Base-by-base conservation (phyloP, 2,329 filamentous ascomycete species). In the Lecanicillium sp. region DNA sequence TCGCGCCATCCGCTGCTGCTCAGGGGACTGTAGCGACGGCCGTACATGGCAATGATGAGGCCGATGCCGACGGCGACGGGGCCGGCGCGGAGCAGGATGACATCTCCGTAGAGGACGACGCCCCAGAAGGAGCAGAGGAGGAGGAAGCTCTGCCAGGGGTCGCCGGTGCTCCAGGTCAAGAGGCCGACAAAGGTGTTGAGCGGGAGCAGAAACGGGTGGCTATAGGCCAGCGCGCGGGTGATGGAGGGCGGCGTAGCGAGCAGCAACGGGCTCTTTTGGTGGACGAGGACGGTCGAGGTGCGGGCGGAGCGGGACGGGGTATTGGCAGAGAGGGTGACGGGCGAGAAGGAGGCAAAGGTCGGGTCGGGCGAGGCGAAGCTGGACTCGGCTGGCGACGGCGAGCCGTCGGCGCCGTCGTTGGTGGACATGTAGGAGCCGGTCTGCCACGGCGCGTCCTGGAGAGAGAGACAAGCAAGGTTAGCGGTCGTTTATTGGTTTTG, bases 71-170 rank as follows among this genome's bases (percentile, higher is more conserved):
- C 71, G 10, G 95, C 72, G 36, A 97, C 71, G 3, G 92, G 92
- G 0, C 89, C 92, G 1, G 84, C 83, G 61, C 80, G 83, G 49
- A 84, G 76, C 48, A 95, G 70, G n/a, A 94, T 69, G 15, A 77
- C 68, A 65, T 94, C 88, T 34, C 88, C 89, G 58, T 97, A 97
- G 15, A 96, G 71, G 12, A 87, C 82, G 10, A 81, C 64, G 4
- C 80, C 84, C 92, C 92, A 98, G 57, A 95, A 98, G 22, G 67
- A 72, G 14, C 81, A 81, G 3, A 98, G 73, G 22, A 98, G 61
- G 44, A 98, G 69, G 56, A 97, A 98, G 69, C 89, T 96, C 69
- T 97, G 88, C 90, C 90, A 98, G 0, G 89, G 81, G 57, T 98
- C 92, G 29, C 78, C 84, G 1, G 84, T 89, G 8, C 87, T 95